A percentile compares a stretch with the other conserved stretches of the same genome.
These are phyloP conservation scores for Aechmea fasciata DNA, from an alignment of 176 grass and related monocot genomes.

Conservation along the genomic window DNA sequence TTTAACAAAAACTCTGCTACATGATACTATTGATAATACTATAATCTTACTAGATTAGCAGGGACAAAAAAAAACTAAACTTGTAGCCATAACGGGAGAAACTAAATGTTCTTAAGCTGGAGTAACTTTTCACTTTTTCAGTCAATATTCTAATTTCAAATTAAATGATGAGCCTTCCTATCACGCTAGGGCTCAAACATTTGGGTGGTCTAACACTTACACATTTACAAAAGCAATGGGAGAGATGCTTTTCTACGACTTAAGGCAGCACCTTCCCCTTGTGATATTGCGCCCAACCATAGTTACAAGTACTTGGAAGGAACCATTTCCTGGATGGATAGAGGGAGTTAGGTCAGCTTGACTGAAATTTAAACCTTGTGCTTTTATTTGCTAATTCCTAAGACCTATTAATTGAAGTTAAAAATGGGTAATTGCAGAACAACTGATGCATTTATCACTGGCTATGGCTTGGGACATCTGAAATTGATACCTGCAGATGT, in stretches of 20 bases:
- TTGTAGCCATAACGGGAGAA: too few relatives aligned
- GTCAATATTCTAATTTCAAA: background rate
- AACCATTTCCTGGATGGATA: constrained; percentile 11
- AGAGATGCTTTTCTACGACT: constrained; percentile 12
- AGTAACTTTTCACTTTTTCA: background rate
- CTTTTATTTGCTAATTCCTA: background rate
- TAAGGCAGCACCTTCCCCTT: constrained; percentile 12
- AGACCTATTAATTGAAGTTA: background rate
- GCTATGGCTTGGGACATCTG: constrained; percentile 10
- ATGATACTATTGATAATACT: background rate
- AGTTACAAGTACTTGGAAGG: constrained; percentile 18
- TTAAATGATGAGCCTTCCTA: background rate
- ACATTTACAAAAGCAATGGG: constrained; percentile 4
- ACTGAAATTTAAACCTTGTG: background rate
- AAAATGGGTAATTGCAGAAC: constrained; percentile 3
- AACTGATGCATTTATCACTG: constrained; percentile 16
- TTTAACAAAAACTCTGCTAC: background rate
- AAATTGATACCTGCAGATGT: constrained; percentile 17
- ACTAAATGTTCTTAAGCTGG: too few relatives aligned
- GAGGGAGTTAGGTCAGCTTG: background rate
- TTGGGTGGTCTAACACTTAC: constrained; percentile 12
- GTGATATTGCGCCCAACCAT: constrained; percentile 18
- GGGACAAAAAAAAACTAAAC: too few relatives aligned
- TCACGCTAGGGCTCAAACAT: background rate
- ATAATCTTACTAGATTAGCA: background rate